Percentiles rank a stretch among this genome's conserved stretches.
Conservation (phyloP, 768 basidiomycete species). For the Mycena crocata region DNA sequence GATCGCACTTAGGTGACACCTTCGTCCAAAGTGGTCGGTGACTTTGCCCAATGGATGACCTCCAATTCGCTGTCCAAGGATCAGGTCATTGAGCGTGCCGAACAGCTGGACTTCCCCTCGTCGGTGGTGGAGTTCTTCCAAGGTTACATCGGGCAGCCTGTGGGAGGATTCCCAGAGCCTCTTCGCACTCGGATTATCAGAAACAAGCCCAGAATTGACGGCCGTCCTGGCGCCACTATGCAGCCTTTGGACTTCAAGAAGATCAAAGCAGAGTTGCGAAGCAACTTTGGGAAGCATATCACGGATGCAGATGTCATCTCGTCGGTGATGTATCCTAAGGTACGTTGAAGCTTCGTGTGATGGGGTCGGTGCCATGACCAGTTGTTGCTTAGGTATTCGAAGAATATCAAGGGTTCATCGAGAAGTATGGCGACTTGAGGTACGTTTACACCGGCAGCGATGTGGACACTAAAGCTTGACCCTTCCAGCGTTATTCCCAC, state of each 20-base stretch:
- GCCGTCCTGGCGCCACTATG: conserved; percentile 91
- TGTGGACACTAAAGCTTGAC: conserved; percentile 14
- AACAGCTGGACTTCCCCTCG: conserved; percentile 95
- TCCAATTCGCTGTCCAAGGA: conserved; percentile 90
- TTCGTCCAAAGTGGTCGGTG: conserved; percentile 98
- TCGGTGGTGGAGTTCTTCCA: conserved; percentile 99
- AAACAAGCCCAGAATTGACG: conserved; percentile 93
- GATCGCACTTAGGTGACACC: conserved; percentile 81
- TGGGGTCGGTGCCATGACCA: conserved; percentile 20
- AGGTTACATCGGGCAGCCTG: conserved; percentile 97
- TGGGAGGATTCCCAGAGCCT: conserved; percentile 99
- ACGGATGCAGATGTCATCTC: conserved; percentile 93
- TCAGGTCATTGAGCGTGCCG: conserved; percentile 88
- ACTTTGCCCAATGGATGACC: conserved; percentile 99
- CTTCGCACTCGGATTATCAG: conserved; percentile 92
- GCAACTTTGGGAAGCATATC: conserved; percentile 96
- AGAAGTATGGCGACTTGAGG: conserved; percentile 97
- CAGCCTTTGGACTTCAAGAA: conserved; percentile 93
- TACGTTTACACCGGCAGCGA: conserved; percentile 46
- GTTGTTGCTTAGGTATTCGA: conserved; percentile 86
- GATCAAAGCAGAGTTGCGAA: conserved; percentile 91
- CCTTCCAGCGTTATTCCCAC: conserved; percentile 88
- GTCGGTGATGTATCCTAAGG: conserved; percentile 99
- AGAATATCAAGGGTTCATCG: conserved; percentile 94
- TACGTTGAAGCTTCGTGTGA: conserved; percentile 42